Percentiles rank a stretch among this genome's conserved stretches.
Evolutionary conservation across 352 stramenopile species (phyloP).

Genomic region (Phytophthora melonis): DNA sequence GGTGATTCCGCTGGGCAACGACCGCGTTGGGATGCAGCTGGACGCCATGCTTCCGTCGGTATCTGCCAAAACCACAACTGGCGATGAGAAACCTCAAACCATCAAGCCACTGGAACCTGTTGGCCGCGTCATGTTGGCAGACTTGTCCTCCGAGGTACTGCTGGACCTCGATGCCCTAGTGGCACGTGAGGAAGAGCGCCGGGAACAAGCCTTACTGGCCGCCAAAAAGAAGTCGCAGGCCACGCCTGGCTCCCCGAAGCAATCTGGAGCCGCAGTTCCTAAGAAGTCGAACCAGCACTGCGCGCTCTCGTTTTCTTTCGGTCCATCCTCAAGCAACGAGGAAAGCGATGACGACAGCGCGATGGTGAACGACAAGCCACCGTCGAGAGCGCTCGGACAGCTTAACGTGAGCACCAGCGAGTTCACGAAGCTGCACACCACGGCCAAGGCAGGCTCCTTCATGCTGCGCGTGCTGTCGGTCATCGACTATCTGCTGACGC

Average conservation of each 20-base stretch:
- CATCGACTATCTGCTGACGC: conserved; percentile 50
- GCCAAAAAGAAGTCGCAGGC: conserved; percentile 11
- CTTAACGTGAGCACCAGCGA: conserved; percentile 55
- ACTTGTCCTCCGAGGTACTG: conserved; percentile 62
- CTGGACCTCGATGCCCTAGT: conserved; percentile 70
- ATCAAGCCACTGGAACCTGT: conserved; percentile 44
- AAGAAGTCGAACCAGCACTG: conserved; percentile 34
- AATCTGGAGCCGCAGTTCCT: not conserved
- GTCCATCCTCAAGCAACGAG: conserved; percentile 3
- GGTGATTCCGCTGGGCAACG: conserved; percentile 54
- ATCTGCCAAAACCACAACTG: conserved; percentile 9
- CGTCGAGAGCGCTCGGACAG: conserved; percentile 23
- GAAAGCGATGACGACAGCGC: conserved; percentile 1
- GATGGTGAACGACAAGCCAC: not conserved
- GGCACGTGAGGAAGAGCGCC: conserved; percentile 45
- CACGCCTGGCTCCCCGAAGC: conserved; percentile 6
- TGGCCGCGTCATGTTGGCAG: conserved; percentile 53
- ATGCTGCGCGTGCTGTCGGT: conserved; percentile 53
- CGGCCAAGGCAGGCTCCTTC: conserved; percentile 63
- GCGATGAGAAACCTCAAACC: conserved; percentile 16
- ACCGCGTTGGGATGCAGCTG: conserved; percentile 62
- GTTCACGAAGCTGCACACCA: conserved; percentile 75
- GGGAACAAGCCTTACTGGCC: conserved; percentile 10
- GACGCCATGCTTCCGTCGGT: conserved; percentile 57
- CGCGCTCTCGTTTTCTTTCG: conserved; percentile 40